Conservation (phyloP, 148 eudicot species). For the Polygonum aviculare region DNA sequence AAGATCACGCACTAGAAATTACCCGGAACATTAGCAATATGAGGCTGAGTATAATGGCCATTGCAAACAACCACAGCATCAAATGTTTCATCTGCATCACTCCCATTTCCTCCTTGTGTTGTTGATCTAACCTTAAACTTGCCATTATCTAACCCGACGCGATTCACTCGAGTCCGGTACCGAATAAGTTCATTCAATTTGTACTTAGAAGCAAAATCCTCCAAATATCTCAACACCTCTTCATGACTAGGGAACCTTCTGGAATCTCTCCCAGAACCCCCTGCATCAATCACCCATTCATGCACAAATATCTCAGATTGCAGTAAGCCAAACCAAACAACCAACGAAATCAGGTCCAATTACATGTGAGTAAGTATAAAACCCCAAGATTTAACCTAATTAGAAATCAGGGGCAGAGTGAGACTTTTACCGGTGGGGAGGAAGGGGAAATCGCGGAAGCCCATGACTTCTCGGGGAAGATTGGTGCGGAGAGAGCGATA, state of each 20-base stretch:
- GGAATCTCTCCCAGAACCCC: conserved; percentile 40
- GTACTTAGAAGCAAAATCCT: conserved; percentile 51
- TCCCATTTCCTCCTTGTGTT: conserved; percentile 16
- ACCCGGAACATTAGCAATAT: conserved; percentile 79
- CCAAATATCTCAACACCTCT: conserved; percentile 79
- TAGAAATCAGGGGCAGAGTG: background rate
- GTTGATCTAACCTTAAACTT: conserved; percentile 53
- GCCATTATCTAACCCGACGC: conserved; percentile 42
- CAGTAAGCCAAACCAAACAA: background rate
- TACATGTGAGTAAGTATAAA: background rate
- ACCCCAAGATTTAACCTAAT: background rate
- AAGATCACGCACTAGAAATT: background rate
- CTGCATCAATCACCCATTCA: too few relatives aligned
- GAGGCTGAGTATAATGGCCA: conserved; percentile 86
- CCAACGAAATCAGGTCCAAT: background rate
- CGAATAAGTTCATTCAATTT: conserved; percentile 49
- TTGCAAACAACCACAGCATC: conserved; percentile 94
- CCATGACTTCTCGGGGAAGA: conserved; percentile 75
- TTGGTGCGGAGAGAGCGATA: conserved; percentile 79
- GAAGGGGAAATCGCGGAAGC: conserved; percentile 75
- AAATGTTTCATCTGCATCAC: conserved; percentile 45
- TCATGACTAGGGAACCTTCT: conserved; percentile 78
- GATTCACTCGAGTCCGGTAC: conserved; percentile 46
- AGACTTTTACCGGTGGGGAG: conserved; percentile 18
- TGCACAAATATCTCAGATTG: too few relatives aligned